These are phyloP conservation scores for Saccharomyces mikatae DNA, from an alignment of 805 yeast genomes.

Conservation along the genomic window DNA sequence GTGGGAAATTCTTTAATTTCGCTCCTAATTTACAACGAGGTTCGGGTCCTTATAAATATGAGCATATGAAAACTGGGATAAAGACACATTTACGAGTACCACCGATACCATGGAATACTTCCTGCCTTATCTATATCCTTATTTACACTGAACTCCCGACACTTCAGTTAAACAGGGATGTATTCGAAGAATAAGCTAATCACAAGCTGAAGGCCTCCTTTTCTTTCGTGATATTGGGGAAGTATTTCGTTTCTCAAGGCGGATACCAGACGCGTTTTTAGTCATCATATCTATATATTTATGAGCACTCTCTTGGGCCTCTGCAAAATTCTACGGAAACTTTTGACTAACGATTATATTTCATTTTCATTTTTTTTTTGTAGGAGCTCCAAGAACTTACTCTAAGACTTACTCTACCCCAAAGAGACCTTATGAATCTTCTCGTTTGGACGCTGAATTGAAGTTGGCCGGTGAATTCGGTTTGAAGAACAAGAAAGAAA, in stretches of 20 bases:
- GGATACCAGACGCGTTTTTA: background rate
- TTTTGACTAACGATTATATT: conserved; percentile 10
- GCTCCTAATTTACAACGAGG: conserved; percentile 34
- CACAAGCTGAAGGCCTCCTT: background rate
- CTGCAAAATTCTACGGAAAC: background rate
- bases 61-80: background rate
- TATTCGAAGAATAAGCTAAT: background rate
- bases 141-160: conserved; percentile 72
- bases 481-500: conserved; percentile 99
- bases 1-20: background rate
- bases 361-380: conserved; percentile 2
- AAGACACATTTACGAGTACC: background rate
- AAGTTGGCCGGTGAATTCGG: conserved; percentile 99
- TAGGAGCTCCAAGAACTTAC: conserved; percentile 98
- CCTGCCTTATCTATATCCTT: conserved; percentile 21
- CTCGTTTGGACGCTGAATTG: conserved; percentile 98
- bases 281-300: conserved; percentile 6
- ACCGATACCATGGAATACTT: conserved; percentile 1
- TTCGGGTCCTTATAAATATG: conserved; percentile 59
- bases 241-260: background rate
- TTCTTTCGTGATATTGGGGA: background rate
- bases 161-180: conserved; percentile 46
- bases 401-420: conserved; percentile 99
- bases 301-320: conserved; percentile 13
- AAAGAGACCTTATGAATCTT: conserved; percentile 98